Evolutionary conservation across 225 moss, liverwort and hornwort genomes (phyloP).

Genomic region (Anthoceros angustus): DNA sequence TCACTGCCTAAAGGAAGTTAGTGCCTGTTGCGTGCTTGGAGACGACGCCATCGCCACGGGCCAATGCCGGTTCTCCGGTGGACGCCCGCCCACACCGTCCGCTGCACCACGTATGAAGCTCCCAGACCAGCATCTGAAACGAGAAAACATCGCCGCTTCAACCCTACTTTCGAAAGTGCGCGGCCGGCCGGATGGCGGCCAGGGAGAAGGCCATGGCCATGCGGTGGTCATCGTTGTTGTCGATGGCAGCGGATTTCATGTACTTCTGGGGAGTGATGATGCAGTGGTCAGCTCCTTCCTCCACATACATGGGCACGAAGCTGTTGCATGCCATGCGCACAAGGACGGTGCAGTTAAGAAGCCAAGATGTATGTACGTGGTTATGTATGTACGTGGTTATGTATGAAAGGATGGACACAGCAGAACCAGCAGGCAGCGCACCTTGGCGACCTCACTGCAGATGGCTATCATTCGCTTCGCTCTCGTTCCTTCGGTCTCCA

Average conservation of each 20-base stretch:
- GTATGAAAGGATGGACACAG: not conserved
- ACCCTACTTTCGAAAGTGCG: too few species aligned
- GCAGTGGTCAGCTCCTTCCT: constrained; percentile 71
- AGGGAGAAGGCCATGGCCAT: constrained; percentile 98
- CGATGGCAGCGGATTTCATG: constrained; percentile 35
- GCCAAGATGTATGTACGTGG: constrained; percentile 1
- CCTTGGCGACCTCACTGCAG: constrained; percentile 71
- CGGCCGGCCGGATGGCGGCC: constrained; percentile 24
- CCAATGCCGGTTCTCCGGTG: too few species aligned
- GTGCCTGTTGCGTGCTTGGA: too few species aligned
- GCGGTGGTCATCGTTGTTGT: constrained; percentile 83
- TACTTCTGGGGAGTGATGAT: constrained; percentile 61
- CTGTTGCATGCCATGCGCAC: constrained; percentile 13
- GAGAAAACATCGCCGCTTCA: too few species aligned
- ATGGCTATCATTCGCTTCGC: constrained; percentile 93
- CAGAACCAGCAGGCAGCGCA: constrained; percentile 9
- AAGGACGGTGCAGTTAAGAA: not conserved
- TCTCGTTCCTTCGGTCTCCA: constrained; percentile 99
- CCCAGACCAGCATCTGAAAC: too few species aligned
- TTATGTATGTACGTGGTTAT: too few species aligned
- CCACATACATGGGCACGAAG: constrained; percentile 72
- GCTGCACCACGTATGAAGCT: too few species aligned
- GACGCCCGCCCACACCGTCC: too few species aligned
- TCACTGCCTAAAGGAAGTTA: too few species aligned
- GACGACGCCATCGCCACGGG: too few species aligned